Conservation (phyloP, 179 eudicot genomes). For the Silene coronaria region DNA sequence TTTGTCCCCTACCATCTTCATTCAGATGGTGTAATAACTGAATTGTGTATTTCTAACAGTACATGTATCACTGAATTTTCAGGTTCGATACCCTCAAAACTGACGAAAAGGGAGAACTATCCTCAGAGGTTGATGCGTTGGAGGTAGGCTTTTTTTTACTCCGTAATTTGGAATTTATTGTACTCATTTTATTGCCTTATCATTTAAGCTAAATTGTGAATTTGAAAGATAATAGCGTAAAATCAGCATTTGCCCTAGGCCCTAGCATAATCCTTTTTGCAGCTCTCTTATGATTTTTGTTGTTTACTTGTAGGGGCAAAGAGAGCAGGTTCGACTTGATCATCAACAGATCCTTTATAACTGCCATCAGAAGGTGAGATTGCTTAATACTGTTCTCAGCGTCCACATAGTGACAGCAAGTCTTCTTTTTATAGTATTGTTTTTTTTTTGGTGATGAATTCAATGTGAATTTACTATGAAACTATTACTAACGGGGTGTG, state of each 20-base stretch:
- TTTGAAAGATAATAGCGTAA: not conserved
- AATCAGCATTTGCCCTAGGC: not conserved
- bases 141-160: slow-evolving; percentile 36
- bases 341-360: slow-evolving; percentile 75
- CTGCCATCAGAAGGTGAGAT: slow-evolving; percentile 66
- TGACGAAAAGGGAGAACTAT: slow-evolving; percentile 46
- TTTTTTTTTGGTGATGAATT: not conserved
- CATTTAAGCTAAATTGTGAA: not conserved
- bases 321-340: slow-evolving; percentile 59
- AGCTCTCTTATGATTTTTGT: not conserved
- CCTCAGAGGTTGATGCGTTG: slow-evolving; percentile 38
- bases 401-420: not conserved
- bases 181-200: not conserved
- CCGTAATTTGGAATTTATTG: not conserved
- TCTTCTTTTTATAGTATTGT: not conserved
- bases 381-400: not conserved
- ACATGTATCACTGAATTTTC: slow-evolving; percentile 16
- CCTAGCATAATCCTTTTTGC: not conserved
- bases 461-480: not conserved
- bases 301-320: slow-evolving; percentile 37
- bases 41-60: not conserved
- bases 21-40: not conserved
- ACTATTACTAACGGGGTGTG: not conserved
- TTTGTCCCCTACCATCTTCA: not conserved
- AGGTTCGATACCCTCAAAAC: slow-evolving; percentile 50